A percentile compares a stretch with the other conserved stretches of the same genome.
Evolutionary conservation across 371 early-diverging fungal species (phyloP).

Genomic region (Lichtheimia ramosa): DNA sequence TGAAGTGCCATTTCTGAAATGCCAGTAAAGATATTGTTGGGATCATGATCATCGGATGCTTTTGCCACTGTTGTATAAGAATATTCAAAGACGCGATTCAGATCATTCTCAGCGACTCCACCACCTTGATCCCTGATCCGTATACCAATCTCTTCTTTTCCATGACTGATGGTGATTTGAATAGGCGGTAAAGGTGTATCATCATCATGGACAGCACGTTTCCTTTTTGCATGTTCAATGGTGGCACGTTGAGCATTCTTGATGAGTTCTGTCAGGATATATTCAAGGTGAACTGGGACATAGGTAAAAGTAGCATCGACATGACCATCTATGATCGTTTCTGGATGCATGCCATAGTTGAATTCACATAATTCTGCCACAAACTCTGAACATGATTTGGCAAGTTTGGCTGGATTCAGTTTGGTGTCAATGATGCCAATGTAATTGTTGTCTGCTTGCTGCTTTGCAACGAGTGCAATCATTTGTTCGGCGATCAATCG

Average conservation of each 20-base stretch:
- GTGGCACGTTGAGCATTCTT: conserved; percentile 95
- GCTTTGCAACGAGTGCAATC: conserved; percentile 73
- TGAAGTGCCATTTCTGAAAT: conserved; percentile 76
- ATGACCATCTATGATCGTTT: conserved; percentile 77
- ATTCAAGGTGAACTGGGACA: conserved; percentile 94
- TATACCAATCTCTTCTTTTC: conserved; percentile 79
- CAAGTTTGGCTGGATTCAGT: conserved; percentile 65
- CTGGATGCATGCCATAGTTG: conserved; percentile 87
- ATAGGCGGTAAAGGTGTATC: conserved; percentile 58
- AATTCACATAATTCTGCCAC: conserved; percentile 89
- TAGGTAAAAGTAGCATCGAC: conserved; percentile 82
- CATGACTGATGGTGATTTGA: conserved; percentile 84
- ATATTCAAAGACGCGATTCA: conserved; percentile 87
- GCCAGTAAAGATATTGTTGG: conserved; percentile 56
- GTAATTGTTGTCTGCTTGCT: conserved; percentile 34
- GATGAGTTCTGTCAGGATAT: conserved; percentile 89
- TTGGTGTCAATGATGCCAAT: conserved; percentile 90
- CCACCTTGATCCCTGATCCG: conserved; percentile 94
- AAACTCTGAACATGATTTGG: conserved; percentile 68
- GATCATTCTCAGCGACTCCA: conserved; percentile 80
- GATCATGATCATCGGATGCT: conserved; percentile 45
- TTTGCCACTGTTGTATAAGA: conserved; percentile 88
- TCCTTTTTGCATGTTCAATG: conserved; percentile 69
- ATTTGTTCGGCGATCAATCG: conserved; percentile 94
- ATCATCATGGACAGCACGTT: conserved; percentile 42